Conservation (phyloP, 1,284 basidiomycete species). For the Vanrija sp. region DNA sequence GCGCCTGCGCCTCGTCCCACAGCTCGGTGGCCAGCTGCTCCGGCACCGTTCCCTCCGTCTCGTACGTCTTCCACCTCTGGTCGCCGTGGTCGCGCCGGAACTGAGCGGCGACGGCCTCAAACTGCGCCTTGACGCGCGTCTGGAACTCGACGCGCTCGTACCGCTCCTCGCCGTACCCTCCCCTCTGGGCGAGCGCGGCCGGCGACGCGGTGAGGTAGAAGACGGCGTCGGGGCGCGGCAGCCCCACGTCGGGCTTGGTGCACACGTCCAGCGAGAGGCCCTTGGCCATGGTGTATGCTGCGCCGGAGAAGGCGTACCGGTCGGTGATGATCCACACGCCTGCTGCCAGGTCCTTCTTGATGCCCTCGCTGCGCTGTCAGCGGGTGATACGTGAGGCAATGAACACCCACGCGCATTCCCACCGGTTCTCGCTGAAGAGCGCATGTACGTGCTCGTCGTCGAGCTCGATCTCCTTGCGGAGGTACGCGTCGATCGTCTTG, state of each 20-base stretch:
- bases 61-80: slow-evolving; percentile 60
- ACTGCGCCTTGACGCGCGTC: slow-evolving; percentile 61
- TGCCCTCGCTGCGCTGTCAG: slow-evolving; percentile 56
- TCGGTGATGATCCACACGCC: slow-evolving; percentile 83
- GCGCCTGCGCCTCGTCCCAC: no score
- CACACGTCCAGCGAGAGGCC: slow-evolving; percentile 70
- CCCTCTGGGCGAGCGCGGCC: slow-evolving; percentile 65
- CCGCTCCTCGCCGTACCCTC: slow-evolving; percentile 55
- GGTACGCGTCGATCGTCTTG: slow-evolving; percentile 88
- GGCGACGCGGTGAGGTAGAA: slow-evolving; percentile 82
- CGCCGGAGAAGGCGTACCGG: slow-evolving; percentile 94
- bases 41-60: slow-evolving; percentile 57
- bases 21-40: no score
- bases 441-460: slow-evolving; percentile 91
- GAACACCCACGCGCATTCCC: slow-evolving; percentile 80
- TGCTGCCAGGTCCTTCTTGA: slow-evolving; percentile 58
- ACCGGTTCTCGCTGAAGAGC: slow-evolving; percentile 93
- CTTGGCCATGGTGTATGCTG: slow-evolving; percentile 89
- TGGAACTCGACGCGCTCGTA: neutral
- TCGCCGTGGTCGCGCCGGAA: slow-evolving; percentile 24
- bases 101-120: slow-evolving; percentile 56
- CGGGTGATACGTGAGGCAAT: neutral
- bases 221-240: slow-evolving; percentile 84
- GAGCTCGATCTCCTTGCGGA: slow-evolving; percentile 75
- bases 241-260: slow-evolving; percentile 71